Evolutionary conservation across 345 rosid genomes (phyloP), one percentile per base, ranked within the genome.

Genomic region (Euphorbia pulcherrima): DNA sequence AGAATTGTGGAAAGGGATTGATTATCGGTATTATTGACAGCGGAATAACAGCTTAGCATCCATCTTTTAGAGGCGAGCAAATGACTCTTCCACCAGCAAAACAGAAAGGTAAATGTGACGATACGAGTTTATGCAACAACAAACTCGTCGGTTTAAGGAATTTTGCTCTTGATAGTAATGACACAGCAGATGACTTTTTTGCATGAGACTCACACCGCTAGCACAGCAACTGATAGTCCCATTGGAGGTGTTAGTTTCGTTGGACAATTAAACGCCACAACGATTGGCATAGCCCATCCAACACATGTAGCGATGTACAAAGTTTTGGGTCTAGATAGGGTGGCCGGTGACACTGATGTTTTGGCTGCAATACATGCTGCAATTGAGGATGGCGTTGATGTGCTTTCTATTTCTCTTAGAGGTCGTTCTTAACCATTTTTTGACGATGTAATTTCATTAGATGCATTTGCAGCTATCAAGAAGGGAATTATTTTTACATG

Each of bases 311-410:
- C 92, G 40, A 44, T 86, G 57, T 89, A 89, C 70, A 83, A 84
- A 77, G 90, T 79, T 51, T 89, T 89, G 57, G 81, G 83, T 82
- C 67, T 39, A 35, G 17, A 17, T 20, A 27, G 74, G 17, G 23
- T 80, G 82, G n/a, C 64, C 1, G 64, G 48, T 6, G 96, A 84
- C 59, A 85, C 84, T 5, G 90, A 84, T 63, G 60, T 89, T 18
- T 33, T 87, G 16, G 86, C 86, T 69, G 92, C 85, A 26, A 81
- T 87, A 12, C 92, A 86, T 66, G 66, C 81, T 21, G 88, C 89
- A 2, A 78, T 89, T 46, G 80, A 79, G 1, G 92, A 89, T 65
- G 92, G 90, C 6, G 90, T 84, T 14, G 92, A 89, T 69, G 69
- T 87, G 35, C 18, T 89, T 44, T 85, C 90, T 0, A 71, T 85